Evolutionary conservation across 2,329 filamentous ascomycete genomes (phyloP), one percentile per base, ranked within the genome.

Genomic region (Verticillium albo-atrum): DNA sequence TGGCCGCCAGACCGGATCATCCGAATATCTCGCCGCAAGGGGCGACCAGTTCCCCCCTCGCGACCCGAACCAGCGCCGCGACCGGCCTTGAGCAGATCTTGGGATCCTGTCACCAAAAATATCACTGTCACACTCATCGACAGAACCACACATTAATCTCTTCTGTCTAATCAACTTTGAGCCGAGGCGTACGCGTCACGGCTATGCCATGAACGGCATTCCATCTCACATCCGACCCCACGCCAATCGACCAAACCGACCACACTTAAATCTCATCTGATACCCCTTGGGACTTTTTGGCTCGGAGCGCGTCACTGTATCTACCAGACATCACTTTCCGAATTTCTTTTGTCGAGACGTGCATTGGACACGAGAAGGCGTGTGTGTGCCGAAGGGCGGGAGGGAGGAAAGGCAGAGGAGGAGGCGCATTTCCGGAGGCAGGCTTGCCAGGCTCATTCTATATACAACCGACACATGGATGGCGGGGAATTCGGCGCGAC

Each of bases 21-120:
- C 79, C 17, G 80, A 83, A 67, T 83, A 81, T 78, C 65, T 80
- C 58, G 75, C 77, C 57, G 79, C 81, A 4, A 70, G 75, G 75
- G 63, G 73, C 70, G 58, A 69, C 52, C 74, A 74, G 37, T 77
- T 73, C 59, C 75, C 73, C 53, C 78, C 79, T 10, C 75, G 77
- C 59, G 77, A 81, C 67, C 79, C 79, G 27, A 72, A 69, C 57
- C 77, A 77, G 58, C 74, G 76, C 66, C 71, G 72, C 59, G 68
- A 69, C 6, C 63, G 74, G 54, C 73, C 73, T 58, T 75, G 63
- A 71, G 64, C 14, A 57, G 23, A 6, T 27, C 25, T 50, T 58
- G 56, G 25, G 23, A 7, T 32, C 20, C 14, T 26, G 23, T 32
- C 23, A n/a, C 20, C 35, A 25, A 34, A 14, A 17, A n/a, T 37